Percentiles rank a stretch among this genome's conserved stretches.
These are phyloP conservation scores for Casuarina cunninghamiana DNA, from an alignment of 306 rosid species.

Conservation along the genomic window DNA sequence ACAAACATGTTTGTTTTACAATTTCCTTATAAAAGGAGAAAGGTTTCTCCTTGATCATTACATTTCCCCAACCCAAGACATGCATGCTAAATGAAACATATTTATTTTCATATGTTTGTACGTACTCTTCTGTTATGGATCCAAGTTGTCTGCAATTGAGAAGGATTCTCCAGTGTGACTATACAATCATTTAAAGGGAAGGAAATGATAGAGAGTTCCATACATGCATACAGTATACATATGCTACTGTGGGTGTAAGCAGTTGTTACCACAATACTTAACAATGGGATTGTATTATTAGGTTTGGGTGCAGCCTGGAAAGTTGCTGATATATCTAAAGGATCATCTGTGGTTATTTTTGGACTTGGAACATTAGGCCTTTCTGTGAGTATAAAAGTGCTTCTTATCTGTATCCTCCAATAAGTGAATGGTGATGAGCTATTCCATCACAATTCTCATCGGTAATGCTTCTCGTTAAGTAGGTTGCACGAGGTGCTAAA, in stretches of 20 bases:
- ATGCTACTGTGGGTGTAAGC: background rate
- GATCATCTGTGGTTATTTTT: constrained; percentile 88
- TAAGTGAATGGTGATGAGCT: constrained; percentile 14
- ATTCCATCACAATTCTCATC: constrained; percentile 16
- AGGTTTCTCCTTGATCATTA: no score
- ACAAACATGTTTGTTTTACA: no score
- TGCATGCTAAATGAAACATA: background rate
- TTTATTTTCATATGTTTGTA: background rate
- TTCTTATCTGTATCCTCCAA: constrained; percentile 16
- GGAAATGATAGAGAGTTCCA: background rate
- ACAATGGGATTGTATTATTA: constrained; percentile 30
- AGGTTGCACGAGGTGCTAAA: constrained; percentile 96
- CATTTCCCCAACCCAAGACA: background rate
- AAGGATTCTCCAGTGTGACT: background rate
- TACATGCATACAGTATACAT: background rate
- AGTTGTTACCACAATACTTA: constrained; percentile 13
- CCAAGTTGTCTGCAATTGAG: background rate
- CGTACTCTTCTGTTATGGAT: background rate
- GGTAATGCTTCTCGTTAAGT: constrained; percentile 13
- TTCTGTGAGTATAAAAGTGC: constrained; percentile 58
- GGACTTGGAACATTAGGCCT: constrained; percentile 99
- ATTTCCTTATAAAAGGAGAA: no score
- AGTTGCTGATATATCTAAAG: constrained; percentile 77
- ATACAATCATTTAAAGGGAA: background rate
- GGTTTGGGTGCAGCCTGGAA: constrained; percentile 99